A percentile compares a stretch with the other conserved stretches of the same genome.
Conservation (phyloP, 1,284 basidiomycete species). For the Crucibulum cyathiforme region DNA sequence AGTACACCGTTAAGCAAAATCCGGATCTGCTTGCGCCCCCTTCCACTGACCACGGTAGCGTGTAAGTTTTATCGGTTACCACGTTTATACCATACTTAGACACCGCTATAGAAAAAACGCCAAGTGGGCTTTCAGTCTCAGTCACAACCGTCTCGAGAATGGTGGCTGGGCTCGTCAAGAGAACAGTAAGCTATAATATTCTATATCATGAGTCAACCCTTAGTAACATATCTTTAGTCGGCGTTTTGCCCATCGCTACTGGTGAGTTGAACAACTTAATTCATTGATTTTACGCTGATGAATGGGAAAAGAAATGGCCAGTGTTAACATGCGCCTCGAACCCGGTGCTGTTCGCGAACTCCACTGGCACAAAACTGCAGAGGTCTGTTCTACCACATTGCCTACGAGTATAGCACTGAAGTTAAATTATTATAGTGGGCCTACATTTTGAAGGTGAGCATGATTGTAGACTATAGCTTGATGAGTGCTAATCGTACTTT, state of each 20-base stretch:
- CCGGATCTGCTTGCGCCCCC: conserved; percentile 71
- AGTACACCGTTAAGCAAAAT: conserved; percentile 58
- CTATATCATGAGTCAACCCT: not conserved
- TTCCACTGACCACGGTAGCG: conserved; percentile 66
- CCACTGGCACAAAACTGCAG: conserved; percentile 76
- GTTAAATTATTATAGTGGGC: conserved; percentile 55
- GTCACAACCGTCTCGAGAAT: conserved; percentile 71
- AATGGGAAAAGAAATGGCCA: conserved; percentile 57
- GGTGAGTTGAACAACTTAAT: conserved; percentile 37
- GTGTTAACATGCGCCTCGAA: conserved; percentile 75
- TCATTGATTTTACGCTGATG: not conserved
- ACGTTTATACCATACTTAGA: not conserved
- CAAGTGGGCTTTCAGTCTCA: conserved; percentile 76
- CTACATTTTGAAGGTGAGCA: conserved; percentile 62
- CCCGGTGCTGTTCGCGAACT: conserved; percentile 72
- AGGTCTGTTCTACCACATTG: conserved; percentile 46
- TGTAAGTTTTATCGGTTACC: conserved; percentile 46
- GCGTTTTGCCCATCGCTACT: conserved; percentile 66
- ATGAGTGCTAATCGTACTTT: not conserved
- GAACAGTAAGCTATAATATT: conserved; percentile 51
- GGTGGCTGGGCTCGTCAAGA: conserved; percentile 80
- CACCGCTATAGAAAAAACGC: conserved; percentile 52
- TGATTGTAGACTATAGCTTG: not conserved
- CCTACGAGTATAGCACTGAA: not conserved
- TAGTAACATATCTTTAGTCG: conserved; percentile 39